Percentiles rank a stretch among this genome's conserved stretches.
Evolutionary conservation across 352 stramenopile species (phyloP).

Genomic region (Thraustochytrium sp.): DNA sequence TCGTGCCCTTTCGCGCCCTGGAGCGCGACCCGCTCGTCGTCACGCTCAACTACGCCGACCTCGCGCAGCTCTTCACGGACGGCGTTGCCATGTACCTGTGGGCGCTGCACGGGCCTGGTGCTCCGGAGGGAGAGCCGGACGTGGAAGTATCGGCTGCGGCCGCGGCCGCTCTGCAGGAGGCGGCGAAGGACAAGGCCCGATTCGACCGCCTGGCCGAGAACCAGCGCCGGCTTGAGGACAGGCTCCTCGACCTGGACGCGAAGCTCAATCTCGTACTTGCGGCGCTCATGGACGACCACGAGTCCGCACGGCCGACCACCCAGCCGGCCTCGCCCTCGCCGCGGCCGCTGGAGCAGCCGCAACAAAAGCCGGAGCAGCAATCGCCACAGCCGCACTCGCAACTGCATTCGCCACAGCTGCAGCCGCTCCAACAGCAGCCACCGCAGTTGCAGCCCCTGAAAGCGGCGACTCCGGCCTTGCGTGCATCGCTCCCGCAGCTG

Average conservation of each 20-base stretch:
- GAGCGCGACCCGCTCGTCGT: background rate
- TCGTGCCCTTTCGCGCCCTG: background rate
- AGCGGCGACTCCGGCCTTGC: no score
- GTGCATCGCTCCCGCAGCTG: no score
- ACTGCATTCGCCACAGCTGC: no score
- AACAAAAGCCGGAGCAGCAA: background rate
- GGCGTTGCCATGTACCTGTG: conserved; percentile 24
- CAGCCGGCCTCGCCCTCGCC: background rate
- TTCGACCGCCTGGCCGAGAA: background rate
- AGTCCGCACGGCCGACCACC: background rate
- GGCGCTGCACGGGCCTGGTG: conserved; percentile 7
- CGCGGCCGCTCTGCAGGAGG: background rate
- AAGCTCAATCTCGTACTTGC: background rate
- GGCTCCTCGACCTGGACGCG: background rate
- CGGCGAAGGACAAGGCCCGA: background rate
- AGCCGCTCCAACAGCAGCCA: no score
- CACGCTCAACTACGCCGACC: conserved; percentile 24
- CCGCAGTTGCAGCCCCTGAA: no score
- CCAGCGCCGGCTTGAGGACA: background rate
- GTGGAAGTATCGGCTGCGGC: background rate
- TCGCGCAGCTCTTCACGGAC: conserved; percentile 32
- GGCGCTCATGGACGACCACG: background rate
- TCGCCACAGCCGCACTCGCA: no score
- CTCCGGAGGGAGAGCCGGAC: background rate
- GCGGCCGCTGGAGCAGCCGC: background rate